phyloP scores from a whole-genome alignment of 2,329 filamentous ascomycete genomes.

The Stemphylium vesicarium region DNA sequence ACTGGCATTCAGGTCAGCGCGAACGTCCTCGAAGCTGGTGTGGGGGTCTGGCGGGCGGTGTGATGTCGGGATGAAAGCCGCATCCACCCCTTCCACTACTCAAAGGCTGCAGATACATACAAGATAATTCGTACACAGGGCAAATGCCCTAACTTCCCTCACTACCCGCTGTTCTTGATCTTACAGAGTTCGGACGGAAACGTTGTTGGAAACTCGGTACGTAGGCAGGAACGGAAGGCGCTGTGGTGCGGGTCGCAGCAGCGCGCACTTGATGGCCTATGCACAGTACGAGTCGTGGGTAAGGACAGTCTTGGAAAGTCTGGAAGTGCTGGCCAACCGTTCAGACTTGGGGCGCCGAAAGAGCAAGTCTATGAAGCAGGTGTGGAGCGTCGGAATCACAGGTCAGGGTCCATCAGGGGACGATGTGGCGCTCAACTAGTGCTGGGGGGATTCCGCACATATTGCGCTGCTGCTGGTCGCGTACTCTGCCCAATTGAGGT shows the following conservation, averaged over 20 bases:
- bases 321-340: conserved; percentile 14
- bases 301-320: conserved; percentile 11
- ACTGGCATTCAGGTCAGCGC: conserved; percentile 43
- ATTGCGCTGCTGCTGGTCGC: conserved; percentile 14
- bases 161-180: conserved; percentile 22
- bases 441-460: conserved; percentile 14
- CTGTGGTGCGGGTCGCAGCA: conserved; percentile 13
- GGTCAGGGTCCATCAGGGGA: conserved; percentile 21
- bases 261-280: conserved; percentile 14
- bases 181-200: conserved; percentile 17
- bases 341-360: conserved; percentile 14
- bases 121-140: conserved; percentile 39
- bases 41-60: conserved; percentile 48
- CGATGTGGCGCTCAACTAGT: conserved; percentile 15
- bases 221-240: conserved; percentile 12
- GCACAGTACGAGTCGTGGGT: conserved; percentile 16
- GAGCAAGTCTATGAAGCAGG: conserved; percentile 11
- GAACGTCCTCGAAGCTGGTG: conserved; percentile 24
- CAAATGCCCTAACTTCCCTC: conserved; percentile 30
- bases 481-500: conserved; percentile 12
- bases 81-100: conserved; percentile 18
- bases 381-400: conserved; percentile 19
- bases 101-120: conserved; percentile 26
- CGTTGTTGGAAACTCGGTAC: conserved; percentile 18
- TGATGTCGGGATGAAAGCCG: conserved; percentile 29